Base-by-base conservation (phyloP, 1,284 basidiomycete genomes). In the Earliella scabrosa region DNA sequence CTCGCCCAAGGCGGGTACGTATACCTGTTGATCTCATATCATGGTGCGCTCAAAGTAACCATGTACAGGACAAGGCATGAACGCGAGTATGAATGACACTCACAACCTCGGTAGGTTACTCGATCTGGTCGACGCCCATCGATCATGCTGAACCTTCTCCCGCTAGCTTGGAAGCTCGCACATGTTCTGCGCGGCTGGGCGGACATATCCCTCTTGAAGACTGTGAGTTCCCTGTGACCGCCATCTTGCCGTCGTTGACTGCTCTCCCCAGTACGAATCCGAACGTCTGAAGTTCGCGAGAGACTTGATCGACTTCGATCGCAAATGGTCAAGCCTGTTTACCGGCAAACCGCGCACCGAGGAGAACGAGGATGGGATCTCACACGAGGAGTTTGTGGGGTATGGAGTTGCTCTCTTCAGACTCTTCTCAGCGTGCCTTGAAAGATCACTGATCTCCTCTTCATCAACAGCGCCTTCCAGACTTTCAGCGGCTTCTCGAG, bases 291-390 rank as follows among this genome's bases (percentile, higher is more conserved):
- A 84, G 69, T 93, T 87, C 60, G 92, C 89, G 0, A 82, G 89
- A 69, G 88, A 93, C 62, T 78, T 95, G 51, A 94, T 95, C 63
- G 71, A 82, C 54, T 93, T 93, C 64, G 92, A 95, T 70, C 85
- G 85, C 68, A 74, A 87, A 61, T 92, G 87, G 66, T 81, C 89
- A 1, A 77, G 81, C 9, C 73, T 94, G 20, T 92, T 93, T 71
- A 91, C 89, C 16, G 86, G 84, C 41, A 92, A 90, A 71, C 86
- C 89, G 10, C 76, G 78, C 29, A 83, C 82, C 10, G 75, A 78
- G 34, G 74, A 78, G 0, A 77, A 81, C 63, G 67, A 78, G 36
- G 80, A 84, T 26, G 89, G 88, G 21, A 80, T 91, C 16, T 79
- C 83, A 1, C 87, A 88, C 64, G 81, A 83, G 49, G 76, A 87